Evolutionary conservation across 2,329 filamentous ascomycete genomes (phyloP).

Genomic region (Orbilia blumenaviensis): DNA sequence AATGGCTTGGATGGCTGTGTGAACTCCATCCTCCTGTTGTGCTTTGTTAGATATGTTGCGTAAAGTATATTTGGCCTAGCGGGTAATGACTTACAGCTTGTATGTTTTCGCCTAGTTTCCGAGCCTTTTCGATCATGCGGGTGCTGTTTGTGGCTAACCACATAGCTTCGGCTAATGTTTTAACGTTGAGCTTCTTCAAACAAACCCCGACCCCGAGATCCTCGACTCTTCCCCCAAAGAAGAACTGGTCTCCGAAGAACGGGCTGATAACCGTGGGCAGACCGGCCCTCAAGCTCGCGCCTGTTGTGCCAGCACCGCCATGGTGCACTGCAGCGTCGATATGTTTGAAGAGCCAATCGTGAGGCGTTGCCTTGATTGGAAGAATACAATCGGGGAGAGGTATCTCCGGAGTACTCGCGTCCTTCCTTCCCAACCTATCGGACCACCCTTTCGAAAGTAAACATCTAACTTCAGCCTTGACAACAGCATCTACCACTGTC

Average conservation of each 20-base stretch:
- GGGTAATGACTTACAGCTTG: slow-evolving; percentile 73
- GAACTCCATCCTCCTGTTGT: slow-evolving; percentile 84
- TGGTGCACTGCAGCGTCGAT: slow-evolving; percentile 96
- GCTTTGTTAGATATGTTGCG: neutral
- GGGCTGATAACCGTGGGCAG: slow-evolving; percentile 94
- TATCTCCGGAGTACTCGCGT: slow-evolving; percentile 71
- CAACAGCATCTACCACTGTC: slow-evolving; percentile 90
- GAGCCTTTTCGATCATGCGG: slow-evolving; percentile 89
- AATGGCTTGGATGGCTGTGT: slow-evolving; percentile 86
- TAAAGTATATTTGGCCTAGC: neutral
- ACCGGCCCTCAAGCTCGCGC: slow-evolving; percentile 87
- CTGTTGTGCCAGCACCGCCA: slow-evolving; percentile 92
- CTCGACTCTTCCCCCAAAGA: slow-evolving; percentile 89
- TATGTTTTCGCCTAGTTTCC: slow-evolving; percentile 83
- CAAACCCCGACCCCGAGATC: slow-evolving; percentile 92
- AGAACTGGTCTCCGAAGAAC: slow-evolving; percentile 98
- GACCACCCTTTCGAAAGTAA: slow-evolving; percentile 98
- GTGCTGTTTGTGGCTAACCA: slow-evolving; percentile 92
- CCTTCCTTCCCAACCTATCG: slow-evolving; percentile 74
- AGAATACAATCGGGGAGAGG: slow-evolving; percentile 81
- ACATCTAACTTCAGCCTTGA: slow-evolving; percentile 90
- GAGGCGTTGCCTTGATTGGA: slow-evolving; percentile 87
- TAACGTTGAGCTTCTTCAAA: slow-evolving; percentile 88
- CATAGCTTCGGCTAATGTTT: slow-evolving; percentile 81
- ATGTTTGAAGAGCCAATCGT: slow-evolving; percentile 95